Conservation (phyloP, 257 asterid genomes). For the Solanum appendiculatum region DNA sequence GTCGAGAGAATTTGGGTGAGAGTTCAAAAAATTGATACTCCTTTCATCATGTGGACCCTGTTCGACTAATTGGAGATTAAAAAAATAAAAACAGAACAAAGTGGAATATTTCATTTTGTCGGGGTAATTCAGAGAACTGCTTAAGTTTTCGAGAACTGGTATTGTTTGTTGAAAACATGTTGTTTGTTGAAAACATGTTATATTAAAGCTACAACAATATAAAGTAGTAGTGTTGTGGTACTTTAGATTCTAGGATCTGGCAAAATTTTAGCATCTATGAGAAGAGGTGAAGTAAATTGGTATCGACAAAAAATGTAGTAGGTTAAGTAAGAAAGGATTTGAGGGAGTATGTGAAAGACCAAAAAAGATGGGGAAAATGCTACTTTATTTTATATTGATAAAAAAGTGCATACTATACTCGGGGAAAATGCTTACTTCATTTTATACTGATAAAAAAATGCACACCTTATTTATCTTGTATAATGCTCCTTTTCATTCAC, state of each 20-base stretch:
- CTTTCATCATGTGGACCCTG: neutral
- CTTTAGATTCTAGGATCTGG: neutral
- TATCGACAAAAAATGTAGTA: neutral
- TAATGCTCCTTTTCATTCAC: neutral
- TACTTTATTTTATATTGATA: neutral
- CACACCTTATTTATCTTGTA: neutral
- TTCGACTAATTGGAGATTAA: neutral
- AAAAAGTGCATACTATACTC: neutral
- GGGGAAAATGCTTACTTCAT: neutral
- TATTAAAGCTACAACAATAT: neutral
- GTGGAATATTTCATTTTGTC: neutral
- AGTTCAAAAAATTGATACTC: neutral
- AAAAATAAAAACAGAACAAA: neutral
- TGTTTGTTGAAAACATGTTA: neutral
- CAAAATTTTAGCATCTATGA: neutral
- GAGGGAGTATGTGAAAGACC: neutral
- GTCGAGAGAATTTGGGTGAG: neutral
- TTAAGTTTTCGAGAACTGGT: neutral
- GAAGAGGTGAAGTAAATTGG: neutral
- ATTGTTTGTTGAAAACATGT: neutral
- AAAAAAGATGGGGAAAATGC: neutral
- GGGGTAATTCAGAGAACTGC: neutral
- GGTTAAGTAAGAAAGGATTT: neutral
- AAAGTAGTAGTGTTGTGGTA: neutral
- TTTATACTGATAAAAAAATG: neutral